Conservation (phyloP, 164 flowering plant species). For the Magnolia changhungtana region DNA sequence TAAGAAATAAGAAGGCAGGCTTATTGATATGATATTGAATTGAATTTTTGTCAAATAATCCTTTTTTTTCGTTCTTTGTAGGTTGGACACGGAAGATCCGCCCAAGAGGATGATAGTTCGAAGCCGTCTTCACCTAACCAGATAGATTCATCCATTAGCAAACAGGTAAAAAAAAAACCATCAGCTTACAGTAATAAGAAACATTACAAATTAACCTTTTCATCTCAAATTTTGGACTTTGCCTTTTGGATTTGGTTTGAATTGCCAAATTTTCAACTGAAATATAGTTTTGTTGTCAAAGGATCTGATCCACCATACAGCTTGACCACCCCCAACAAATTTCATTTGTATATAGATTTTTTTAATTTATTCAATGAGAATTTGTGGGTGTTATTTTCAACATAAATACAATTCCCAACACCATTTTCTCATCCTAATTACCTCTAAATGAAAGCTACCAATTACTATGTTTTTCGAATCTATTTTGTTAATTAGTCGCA, state of each 20-base stretch:
- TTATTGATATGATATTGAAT: too few species aligned
- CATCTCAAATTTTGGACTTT: too few species aligned
- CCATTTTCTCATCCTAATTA: neutral
- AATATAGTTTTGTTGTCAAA: too few species aligned
- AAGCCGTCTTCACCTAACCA: slow-evolving; percentile 21
- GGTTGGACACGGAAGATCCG: slow-evolving; percentile 10
- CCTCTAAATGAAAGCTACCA: neutral
- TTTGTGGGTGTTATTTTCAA: neutral
- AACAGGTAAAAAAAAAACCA: slow-evolving; percentile 15
- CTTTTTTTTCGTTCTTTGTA: neutral
- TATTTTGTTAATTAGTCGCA: too few species aligned
- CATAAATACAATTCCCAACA: neutral
- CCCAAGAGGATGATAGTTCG: slow-evolving; percentile 5
- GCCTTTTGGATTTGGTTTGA: too few species aligned
- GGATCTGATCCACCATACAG: too few species aligned
- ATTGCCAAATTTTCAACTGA: neutral
- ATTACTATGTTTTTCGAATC: neutral
- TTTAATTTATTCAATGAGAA: too few species aligned
- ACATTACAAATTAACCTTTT: too few species aligned
- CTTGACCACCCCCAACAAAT: too few species aligned
- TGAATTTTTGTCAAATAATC: too few species aligned
- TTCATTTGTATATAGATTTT: too few species aligned
- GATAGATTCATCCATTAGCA: slow-evolving; percentile 13
- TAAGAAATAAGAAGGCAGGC: too few species aligned
- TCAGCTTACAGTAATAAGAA: neutral